Base-by-base conservation (phyloP, 73 alveolate species). In the Paramecium caudatum region DNA sequence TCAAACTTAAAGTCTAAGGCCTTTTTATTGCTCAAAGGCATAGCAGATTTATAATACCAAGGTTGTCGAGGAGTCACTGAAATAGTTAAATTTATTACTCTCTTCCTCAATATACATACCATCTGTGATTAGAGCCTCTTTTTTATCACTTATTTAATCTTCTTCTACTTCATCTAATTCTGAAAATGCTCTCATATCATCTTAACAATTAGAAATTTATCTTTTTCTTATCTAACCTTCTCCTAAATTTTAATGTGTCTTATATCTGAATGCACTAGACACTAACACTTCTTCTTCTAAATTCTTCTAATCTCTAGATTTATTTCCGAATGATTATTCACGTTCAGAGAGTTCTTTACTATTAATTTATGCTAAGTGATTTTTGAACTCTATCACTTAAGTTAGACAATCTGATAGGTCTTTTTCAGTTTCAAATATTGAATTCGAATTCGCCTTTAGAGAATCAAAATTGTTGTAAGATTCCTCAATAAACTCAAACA, bases 401-500 rank as follows among this genome's bases (percentile, higher is more conserved):
- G 80, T 27, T 7, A 55, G 2, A 55, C 3, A 9, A 1, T 55
- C 80, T 10, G 30, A 12, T 10, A 55, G 30, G 8, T 55, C 7
- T 4, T 21, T 55, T 55, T 55, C 80, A 27, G 43, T 55, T 21
- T 55, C 23, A 5, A 55, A 4, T 23, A 55, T 27, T 55, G 23
- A 21, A 55, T 25, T 10, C 12, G 80, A 55, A 55, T 23, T 5
- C 23, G 30, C 23, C 7, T 55, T 55, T 43, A 55, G 30, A 27
- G 41, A 55, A 55, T 55, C 80, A 8, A 55, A 55, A 55, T 55
- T 55, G 30, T 55, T 55, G 17, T 27, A 55, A 27, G 80, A 55
- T 55, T 55, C 80, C 80, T 55, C 80, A 55, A 55, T 55, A 10
- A 55, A 55, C 80, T 55, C 80, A 55, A 27, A 27, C 23, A 55